Base-by-base conservation (phyloP, 2,329 filamentous ascomycete genomes). In the Aschersonia sp. region DNA sequence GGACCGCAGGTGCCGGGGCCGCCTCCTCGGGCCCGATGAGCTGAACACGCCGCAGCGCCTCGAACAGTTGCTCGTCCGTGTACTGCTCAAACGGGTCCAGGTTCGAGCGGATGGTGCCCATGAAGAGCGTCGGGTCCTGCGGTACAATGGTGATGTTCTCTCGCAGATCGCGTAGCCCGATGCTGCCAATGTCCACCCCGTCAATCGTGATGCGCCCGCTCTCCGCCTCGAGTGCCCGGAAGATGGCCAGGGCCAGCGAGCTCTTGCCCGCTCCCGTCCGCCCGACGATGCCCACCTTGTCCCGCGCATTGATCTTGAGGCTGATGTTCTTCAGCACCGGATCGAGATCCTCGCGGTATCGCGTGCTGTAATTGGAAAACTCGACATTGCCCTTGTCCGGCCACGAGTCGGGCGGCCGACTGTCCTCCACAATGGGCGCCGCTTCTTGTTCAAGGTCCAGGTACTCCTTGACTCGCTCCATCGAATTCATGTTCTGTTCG, bases 401-500 rank as follows among this genome's bases (percentile, higher is more conserved):
- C 92, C 92, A 98, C 59, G 85, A 81, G 5, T 73, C 65, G 0
- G 83, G 73, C 6, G 92, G 92, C 31, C 87, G 77, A 53, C 79
- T 85, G 50, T 90, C 80, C 47, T 87, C 80, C 41, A 94, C 76
- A 41, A 94, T 71, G 1, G 85, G 73, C 0, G 76, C 71, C 1
- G 92, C 89, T 66, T 98, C 92, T 62, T 95, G 90, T 56, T 97
- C 90, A 1, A 98, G 85, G 43, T 97, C 87, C 37, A 97, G 76
- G 60, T 97, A 98, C 62, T 98, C 92, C 69, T 95, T 94, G 60
- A 98, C 83, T 59, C 92, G 86, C 67, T 98, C 92, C 45, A 97
- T 89, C 3, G 90, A 90, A 66, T 98, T 98, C 92, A 98, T 97
- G 66, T 95, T 97, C 66, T 98, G 92, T 67, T 98, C 92, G 58